Conservation (phyloP, 805 yeast genomes). For the Candida nitratophila region DNA sequence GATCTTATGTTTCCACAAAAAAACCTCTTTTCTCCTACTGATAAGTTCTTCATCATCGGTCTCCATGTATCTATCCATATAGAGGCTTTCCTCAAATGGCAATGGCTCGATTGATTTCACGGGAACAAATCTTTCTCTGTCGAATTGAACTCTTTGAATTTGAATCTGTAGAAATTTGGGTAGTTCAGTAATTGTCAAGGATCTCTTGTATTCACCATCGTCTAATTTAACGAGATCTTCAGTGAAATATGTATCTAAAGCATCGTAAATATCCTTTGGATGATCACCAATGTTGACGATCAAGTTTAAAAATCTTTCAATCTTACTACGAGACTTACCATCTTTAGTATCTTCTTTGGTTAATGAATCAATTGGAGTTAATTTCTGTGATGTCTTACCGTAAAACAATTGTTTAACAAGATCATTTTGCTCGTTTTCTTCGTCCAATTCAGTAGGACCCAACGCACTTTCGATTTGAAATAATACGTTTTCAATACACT, state of each 20-base stretch:
- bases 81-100: constrained; percentile 69
- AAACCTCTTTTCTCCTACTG: constrained; percentile 47
- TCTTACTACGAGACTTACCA: constrained; percentile 35
- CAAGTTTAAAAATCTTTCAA: constrained; percentile 74
- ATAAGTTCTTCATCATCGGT: constrained; percentile 53
- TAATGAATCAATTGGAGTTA: constrained; percentile 40
- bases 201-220: constrained; percentile 67
- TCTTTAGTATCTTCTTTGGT: constrained; percentile 22
- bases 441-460: constrained; percentile 56
- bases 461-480: constrained; percentile 87
- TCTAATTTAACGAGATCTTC: constrained; percentile 65
- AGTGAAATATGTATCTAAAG: constrained; percentile 76
- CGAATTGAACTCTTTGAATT: constrained; percentile 89
- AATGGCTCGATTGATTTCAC: constrained; percentile 79
- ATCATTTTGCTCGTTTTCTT: constrained; percentile 78
- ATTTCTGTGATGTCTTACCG: constrained; percentile 77
- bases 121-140: constrained; percentile 62
- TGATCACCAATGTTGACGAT: constrained; percentile 83
- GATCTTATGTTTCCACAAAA: constrained; percentile 56
- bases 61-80: constrained; percentile 82
- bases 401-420: constrained; percentile 72
- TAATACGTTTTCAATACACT: constrained; percentile 89
- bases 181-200: constrained; percentile 59
- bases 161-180: constrained; percentile 88
- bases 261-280: constrained; percentile 84